These are phyloP conservation scores for Yamadazyma kanchanaburiensis DNA, from an alignment of 1,139 yeast species.

Conservation along the genomic window DNA sequence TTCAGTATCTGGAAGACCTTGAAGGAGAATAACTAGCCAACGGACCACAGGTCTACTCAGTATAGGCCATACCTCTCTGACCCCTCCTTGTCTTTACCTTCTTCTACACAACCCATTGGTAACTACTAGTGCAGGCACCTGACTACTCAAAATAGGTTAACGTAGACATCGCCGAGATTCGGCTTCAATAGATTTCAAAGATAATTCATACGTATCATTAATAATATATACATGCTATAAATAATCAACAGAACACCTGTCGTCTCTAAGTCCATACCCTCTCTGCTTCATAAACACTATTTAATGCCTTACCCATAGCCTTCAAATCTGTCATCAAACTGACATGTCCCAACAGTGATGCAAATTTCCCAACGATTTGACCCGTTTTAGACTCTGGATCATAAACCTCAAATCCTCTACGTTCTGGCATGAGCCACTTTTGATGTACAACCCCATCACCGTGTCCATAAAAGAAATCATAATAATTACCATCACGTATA, in stretches of 20 bases:
- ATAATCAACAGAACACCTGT: too few relatives aligned
- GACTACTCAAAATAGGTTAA: too few relatives aligned
- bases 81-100: too few relatives aligned
- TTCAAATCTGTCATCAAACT: conserved; percentile 71
- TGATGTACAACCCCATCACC: conserved; percentile 94
- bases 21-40: conserved; percentile 3
- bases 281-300: conserved; percentile 57
- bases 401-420: conserved; percentile 53
- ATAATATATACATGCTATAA: too few relatives aligned
- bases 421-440: conserved; percentile 76
- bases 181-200: too few relatives aligned
- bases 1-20: conserved; percentile 51
- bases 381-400: conserved; percentile 34
- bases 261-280: too few relatives aligned
- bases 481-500: conserved; percentile 68
- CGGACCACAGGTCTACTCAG: too few relatives aligned
- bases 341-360: conserved; percentile 73
- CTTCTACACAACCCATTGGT: too few relatives aligned
- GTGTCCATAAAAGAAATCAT: conserved; percentile 77
- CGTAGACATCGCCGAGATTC: too few relatives aligned
- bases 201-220: too few relatives aligned
- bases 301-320: conserved; percentile 67
- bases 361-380: conserved; percentile 63
- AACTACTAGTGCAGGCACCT: too few relatives aligned
- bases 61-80: too few relatives aligned